Evolutionary conservation across 2,329 filamentous ascomycete species (phyloP), one percentile per base, ranked within the genome.

Genomic region (Ceratocystiopsis brevicomis): DNA sequence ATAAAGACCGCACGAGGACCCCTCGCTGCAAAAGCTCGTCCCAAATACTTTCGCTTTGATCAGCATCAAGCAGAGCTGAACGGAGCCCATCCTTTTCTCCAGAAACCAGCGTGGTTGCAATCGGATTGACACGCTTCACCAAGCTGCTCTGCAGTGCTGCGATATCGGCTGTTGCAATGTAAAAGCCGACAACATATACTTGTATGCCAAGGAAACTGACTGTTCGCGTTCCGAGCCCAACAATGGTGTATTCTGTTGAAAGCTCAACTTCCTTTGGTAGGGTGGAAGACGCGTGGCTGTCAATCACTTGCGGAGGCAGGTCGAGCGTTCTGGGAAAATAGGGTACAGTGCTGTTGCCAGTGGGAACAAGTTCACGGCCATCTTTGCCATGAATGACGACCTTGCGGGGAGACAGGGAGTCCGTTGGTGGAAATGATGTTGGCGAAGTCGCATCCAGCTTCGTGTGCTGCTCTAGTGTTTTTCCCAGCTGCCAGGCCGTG

Each of bases 181-280:
- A 98, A 53, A 92, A 75, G 15, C 88, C 90, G 0, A 94, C 81
- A 16, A 96, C 81, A 62, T 98, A 98, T 43, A 98, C 90, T 58
- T 94, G 79, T 38, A 98, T 85, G 40, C 74, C 67, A 38, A 96
- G 64, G 59, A 96, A 94, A 19, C 82, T 92, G 32, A 98, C 90
- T 1, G 81, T 86, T 44, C 90, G 75, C 49, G 92, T 78, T 16
- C 90, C 90, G 6, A 95, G 64, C 0, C 90, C 90, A 8, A 96
- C 71, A 0, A 96, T 69, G 18, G 85, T 87, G 59, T 95, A 96
- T 53, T 94, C 81, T 53, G 59, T 73, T 48, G 44, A 56, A 8
- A 33, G 21, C 13, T 16, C 37, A n/a, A 30, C 15, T 14, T 8
- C 10, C n/a, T 15, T 30, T 18, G 14, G 40, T 38, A 1, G 40